These are phyloP conservation scores for Urtica urens DNA, from an alignment of 306 rosid species.

Conservation along the genomic window DNA sequence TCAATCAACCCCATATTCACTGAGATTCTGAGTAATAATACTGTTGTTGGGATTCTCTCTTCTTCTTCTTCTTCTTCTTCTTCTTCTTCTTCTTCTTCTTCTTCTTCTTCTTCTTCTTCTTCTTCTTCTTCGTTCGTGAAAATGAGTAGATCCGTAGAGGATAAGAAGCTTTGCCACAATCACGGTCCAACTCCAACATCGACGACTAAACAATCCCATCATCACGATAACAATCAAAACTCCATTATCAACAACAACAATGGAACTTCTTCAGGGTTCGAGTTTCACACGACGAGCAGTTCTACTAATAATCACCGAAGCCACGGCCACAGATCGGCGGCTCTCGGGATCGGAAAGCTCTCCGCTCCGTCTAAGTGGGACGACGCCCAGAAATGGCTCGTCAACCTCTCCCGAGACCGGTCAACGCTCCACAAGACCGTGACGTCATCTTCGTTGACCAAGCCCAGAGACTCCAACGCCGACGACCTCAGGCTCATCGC, in stretches of 20 bases:
- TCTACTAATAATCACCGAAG: slow-evolving; percentile 39
- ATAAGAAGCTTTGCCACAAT: slow-evolving; percentile 46
- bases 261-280: slow-evolving; percentile 40
- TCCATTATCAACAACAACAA: too few species aligned
- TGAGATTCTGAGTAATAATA: too few species aligned
- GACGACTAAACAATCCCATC: too few species aligned
- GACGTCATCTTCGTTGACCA: slow-evolving; percentile 37
- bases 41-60: background rate
- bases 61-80: background rate
- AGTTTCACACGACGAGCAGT: slow-evolving; percentile 33
- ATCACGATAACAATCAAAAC: too few species aligned
- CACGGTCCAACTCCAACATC: too few species aligned
- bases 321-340: slow-evolving; percentile 44
- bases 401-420: slow-evolving; percentile 66
- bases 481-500: slow-evolving; percentile 92
- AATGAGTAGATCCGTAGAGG: slow-evolving; percentile 85
- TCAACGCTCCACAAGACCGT: slow-evolving; percentile 43
- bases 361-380: slow-evolving; percentile 97
- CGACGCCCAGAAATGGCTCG: slow-evolving; percentile 96
- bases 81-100: background rate
- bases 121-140: background rate
- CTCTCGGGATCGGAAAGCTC: slow-evolving; percentile 57
- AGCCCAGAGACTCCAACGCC: slow-evolving; percentile 83
- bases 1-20: background rate
- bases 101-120: background rate